Base-by-base conservation (phyloP, 331 rosid species). In the Prunus yedoensis region DNA sequence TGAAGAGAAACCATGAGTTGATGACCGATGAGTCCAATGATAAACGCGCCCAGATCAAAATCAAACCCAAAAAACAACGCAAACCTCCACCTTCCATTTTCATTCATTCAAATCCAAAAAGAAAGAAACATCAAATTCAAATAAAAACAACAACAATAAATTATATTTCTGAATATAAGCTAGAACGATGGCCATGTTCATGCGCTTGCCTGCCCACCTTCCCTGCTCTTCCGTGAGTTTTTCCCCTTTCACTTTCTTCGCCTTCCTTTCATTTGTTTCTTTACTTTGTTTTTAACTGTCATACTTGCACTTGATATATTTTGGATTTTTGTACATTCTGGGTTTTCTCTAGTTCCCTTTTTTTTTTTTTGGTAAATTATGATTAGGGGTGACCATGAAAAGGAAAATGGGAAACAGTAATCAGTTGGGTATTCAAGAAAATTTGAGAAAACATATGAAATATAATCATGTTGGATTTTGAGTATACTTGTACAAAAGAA, bases 171-270 rank as follows among this genome's bases (percentile, higher is more conserved):
- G 38, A 32, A 32, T 4, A 4, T 32, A 57, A n/a, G 1, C 28
- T 8, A 28, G 8, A 35, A 62, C 2, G 74, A 79, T 80, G 80
- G 73, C 91, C 20, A 54, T 76, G 80, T 70, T 82, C 73, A 41
- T 84, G 67, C 87, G 82, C 53, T 73, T 75, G 38, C 82, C 78
- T 69, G 74, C 82, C 38, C 80, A 21, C 53, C 77, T 28, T 3
- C 35, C 53, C 54, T 85, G 77, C 56, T 18, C 64, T 59, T 28
- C 82, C 15, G 91, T 89, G n/a, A 82, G 87, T 78, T 73, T 5
- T 23, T n/a, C 32, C 70, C 35, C 64, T 68, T 61, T 27, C 50
- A 1, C 3, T 68, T 3, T 18, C 17, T 60, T 58, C 46, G 27
- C 16, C 65, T 25, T 13, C 62, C 38, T 32, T 32, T 57, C 5